Evolutionary conservation across 345 rosid genomes (phyloP).

Genomic region (Atalantia buxifolia): DNA sequence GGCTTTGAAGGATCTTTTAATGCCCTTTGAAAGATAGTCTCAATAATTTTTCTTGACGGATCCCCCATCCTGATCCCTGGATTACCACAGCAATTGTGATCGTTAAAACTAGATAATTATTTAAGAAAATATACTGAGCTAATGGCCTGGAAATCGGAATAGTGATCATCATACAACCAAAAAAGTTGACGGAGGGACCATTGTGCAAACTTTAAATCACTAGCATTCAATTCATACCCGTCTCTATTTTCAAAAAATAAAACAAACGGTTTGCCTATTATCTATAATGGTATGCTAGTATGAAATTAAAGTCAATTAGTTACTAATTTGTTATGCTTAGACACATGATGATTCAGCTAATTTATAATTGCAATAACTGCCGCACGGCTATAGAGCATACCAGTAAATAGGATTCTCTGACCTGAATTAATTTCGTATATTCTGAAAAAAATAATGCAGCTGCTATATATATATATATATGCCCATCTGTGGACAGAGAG

Average conservation of each 20-base stretch:
- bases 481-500: background rate
- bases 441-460: background rate
- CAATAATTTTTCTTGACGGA: constrained; percentile 44
- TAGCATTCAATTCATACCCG: background rate
- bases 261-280: background rate
- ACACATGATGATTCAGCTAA: background rate
- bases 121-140: background rate
- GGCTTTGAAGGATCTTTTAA: constrained; percentile 32
- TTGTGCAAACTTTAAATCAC: background rate
- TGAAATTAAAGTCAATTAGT: background rate
- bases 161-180: background rate
- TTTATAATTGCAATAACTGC: background rate
- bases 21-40: constrained; percentile 43
- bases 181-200: background rate
- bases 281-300: background rate
- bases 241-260: too few species aligned
- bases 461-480: background rate
- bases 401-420: background rate
- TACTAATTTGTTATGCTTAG: background rate
- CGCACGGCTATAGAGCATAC: background rate
- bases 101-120: background rate
- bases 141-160: background rate
- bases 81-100: background rate
- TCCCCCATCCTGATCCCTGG: constrained; percentile 41
- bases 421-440: background rate